Evolutionary conservation across 768 basidiomycete genomes (phyloP).

Genomic region (Kwoniella newhampshirensis): DNA sequence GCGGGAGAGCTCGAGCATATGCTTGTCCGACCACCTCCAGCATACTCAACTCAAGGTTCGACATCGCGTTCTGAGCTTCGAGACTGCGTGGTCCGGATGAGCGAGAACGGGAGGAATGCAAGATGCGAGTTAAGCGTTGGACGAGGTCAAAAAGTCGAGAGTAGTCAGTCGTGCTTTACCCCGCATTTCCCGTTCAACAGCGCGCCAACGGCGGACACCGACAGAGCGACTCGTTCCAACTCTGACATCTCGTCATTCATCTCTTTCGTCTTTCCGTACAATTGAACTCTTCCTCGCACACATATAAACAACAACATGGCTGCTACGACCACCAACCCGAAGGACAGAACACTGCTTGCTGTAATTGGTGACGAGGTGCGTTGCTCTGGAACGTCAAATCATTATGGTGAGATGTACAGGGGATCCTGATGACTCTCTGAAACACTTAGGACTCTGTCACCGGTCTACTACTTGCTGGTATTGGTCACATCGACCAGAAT

Average conservation of each 20-base stretch:
- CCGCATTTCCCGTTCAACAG: constrained; percentile 2
- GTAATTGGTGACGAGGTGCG: constrained; percentile 96
- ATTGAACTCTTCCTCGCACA: not conserved
- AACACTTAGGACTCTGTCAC: constrained; percentile 95
- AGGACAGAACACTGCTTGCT: constrained; percentile 78
- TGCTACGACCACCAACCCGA: constrained; percentile 37
- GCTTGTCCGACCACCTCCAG: constrained; percentile 18
- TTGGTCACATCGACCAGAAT: constrained; percentile 83
- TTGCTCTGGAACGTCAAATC: no score
- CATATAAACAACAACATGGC: constrained; percentile 13
- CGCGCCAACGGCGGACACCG: not conserved
- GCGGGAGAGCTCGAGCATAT: constrained; percentile 25
- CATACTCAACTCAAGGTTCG: constrained; percentile 11
- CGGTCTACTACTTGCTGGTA: constrained; percentile 87
- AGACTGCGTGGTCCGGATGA: no score
- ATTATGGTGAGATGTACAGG: no score
- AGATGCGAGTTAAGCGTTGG: no score
- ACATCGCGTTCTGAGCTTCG: constrained; percentile 11
- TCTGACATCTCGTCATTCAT: constrained; percentile 9
- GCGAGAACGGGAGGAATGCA: no score
- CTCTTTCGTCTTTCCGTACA: constrained; percentile 5
- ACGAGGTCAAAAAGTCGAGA: not conserved
- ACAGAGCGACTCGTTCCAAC: not conserved
- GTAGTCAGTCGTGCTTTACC: no score
- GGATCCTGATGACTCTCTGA: no score